phyloP scores from a whole-genome alignment of 2,329 filamentous ascomycete genomes.

The Fusarium continuum region DNA sequence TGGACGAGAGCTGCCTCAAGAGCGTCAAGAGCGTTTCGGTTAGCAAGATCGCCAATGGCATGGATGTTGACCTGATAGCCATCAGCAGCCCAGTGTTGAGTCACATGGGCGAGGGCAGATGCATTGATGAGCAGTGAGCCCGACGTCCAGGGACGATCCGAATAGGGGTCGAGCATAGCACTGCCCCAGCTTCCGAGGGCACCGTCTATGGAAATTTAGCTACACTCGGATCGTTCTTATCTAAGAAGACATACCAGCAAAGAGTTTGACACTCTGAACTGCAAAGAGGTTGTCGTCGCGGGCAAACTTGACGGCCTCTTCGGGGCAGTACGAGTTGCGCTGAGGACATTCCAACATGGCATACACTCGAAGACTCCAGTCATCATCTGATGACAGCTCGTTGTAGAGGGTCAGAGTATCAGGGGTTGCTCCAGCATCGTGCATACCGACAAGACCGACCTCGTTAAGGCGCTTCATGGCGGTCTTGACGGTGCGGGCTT shows the following conservation, averaged over 20 bases:
- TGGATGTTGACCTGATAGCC: conserved; percentile 78
- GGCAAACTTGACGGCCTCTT: conserved; percentile 56
- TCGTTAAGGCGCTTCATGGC: conserved; percentile 71
- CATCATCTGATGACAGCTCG: conserved; percentile 56
- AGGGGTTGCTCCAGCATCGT: conserved; percentile 71
- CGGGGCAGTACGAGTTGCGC: conserved; percentile 71
- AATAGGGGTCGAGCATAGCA: conserved; percentile 75
- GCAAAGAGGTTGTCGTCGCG: conserved; percentile 61
- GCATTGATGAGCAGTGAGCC: conserved; percentile 74
- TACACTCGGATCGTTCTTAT: no score
- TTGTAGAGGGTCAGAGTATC: conserved; percentile 64
- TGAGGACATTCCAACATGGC: conserved; percentile 73
- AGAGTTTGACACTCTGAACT: conserved; percentile 73
- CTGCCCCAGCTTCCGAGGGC: conserved; percentile 77
- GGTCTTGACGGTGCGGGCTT: conserved; percentile 62
- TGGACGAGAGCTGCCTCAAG: conserved; percentile 65
- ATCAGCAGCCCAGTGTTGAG: conserved; percentile 65
- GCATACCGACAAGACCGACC: conserved; percentile 73
- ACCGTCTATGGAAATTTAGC: conserved; percentile 59
- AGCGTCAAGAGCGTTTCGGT: conserved; percentile 70
- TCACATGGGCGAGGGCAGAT: conserved; percentile 63
- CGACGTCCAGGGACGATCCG: conserved; percentile 67
- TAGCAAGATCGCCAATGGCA: conserved; percentile 76
- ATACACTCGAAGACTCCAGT: conserved; percentile 71
- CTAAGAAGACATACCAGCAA: conserved; percentile 63